Evolutionary conservation across 352 stramenopile genomes (phyloP).

Genomic region (Pythium scleroteichum): DNA sequence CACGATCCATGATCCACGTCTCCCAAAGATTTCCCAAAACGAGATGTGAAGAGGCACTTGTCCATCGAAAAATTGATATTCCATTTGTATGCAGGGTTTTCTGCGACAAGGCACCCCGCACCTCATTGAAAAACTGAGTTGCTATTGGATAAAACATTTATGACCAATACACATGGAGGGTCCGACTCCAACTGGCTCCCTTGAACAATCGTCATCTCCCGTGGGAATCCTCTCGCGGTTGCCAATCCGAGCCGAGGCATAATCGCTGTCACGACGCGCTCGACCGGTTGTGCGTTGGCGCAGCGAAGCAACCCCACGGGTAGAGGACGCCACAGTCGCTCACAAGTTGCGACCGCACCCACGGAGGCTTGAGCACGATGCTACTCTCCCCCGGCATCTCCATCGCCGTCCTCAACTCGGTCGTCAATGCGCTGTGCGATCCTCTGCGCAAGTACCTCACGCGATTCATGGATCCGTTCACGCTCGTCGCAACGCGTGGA

Average conservation of each 20-base stretch:
- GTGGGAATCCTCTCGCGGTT: neutral
- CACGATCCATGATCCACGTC: constrained; percentile 8
- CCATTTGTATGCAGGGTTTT: too few species aligned
- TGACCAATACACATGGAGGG: constrained; percentile 8
- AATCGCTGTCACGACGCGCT: neutral
- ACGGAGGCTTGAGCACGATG: constrained; percentile 34
- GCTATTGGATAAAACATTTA: constrained; percentile 20
- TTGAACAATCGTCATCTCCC: constrained; percentile 11
- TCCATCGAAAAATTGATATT: too few species aligned
- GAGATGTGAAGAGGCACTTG: too few species aligned
- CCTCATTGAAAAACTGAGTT: neutral
- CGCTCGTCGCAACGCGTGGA: constrained; percentile 65
- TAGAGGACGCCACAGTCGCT: neutral
- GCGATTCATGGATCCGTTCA: constrained; percentile 82
- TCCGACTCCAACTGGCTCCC: constrained; percentile 27
- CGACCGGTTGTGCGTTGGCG: too few species aligned
- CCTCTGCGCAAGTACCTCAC: constrained; percentile 86
- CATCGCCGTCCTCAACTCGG: constrained; percentile 78
- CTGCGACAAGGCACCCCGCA: neutral
- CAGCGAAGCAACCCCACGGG: constrained; percentile 1
- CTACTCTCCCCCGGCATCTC: constrained; percentile 66
- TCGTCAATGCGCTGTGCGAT: constrained; percentile 78
- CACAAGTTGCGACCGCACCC: neutral
- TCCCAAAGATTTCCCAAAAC: too few species aligned
- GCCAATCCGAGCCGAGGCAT: neutral